Conservation (phyloP, 108 stramenopile genomes). For the Nitzschia putrida region DNA sequence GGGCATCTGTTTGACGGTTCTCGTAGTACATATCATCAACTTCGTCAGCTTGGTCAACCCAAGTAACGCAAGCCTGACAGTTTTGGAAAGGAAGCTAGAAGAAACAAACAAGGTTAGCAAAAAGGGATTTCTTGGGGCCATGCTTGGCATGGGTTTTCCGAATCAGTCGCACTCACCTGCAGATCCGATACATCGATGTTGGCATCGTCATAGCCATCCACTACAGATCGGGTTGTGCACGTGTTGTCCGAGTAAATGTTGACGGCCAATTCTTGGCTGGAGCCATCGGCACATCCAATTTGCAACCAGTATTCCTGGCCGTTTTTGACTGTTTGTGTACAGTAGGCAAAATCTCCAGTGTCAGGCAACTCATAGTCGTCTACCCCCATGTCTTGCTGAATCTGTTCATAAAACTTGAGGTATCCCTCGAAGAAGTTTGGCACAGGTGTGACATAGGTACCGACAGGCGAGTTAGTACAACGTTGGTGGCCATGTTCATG, state of each 20-base stretch:
- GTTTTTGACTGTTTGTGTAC: conserved; percentile 48
- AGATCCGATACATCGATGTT: conserved; percentile 63
- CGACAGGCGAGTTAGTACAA: conserved; percentile 68
- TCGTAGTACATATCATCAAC: conserved; percentile 82
- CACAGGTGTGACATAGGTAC: conserved; percentile 71
- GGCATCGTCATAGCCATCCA: conserved; percentile 64
- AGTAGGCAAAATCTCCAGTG: conserved; percentile 56
- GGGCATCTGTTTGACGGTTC: conserved; percentile 72
- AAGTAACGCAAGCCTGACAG: conserved; percentile 81
- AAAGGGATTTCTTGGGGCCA: too few relatives aligned
- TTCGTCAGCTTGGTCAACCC: conserved; percentile 77
- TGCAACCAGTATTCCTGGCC: conserved; percentile 51
- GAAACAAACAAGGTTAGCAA: background rate
- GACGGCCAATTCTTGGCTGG: conserved; percentile 50
- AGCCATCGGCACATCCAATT: conserved; percentile 57
- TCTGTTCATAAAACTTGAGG: conserved; percentile 55
- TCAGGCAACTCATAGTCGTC: conserved; percentile 69
- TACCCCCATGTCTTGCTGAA: conserved; percentile 58
- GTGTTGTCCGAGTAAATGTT: conserved; percentile 79
- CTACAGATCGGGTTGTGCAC: conserved; percentile 48
- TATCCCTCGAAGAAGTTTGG: conserved; percentile 72
- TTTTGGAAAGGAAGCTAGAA: conserved; percentile 63
- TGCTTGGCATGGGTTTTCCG: background rate
- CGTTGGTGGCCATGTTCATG: conserved; percentile 73
- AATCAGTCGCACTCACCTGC: conserved; percentile 37